phyloP scores from a whole-genome alignment of 345 rosid genomes.

The Populus pruinosa region DNA sequence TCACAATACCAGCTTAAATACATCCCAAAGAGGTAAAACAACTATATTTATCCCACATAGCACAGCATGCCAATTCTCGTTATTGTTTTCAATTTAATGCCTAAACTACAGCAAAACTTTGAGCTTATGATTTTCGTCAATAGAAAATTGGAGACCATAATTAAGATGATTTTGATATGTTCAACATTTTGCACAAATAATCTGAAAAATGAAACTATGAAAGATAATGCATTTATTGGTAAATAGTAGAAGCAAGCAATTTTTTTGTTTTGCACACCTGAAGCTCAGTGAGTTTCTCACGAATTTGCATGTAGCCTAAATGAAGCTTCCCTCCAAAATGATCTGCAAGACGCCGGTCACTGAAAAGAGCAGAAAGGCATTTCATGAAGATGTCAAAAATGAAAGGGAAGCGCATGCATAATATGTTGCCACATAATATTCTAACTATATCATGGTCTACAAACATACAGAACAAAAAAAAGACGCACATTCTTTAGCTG shows the following conservation, averaged over 20 bases:
- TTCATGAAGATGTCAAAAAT: slow-evolving; percentile 25
- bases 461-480: slow-evolving; percentile 70
- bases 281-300: slow-evolving; percentile 85
- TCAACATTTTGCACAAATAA: background rate
- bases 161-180: background rate
- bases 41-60: slow-evolving; percentile 13
- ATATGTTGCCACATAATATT: slow-evolving; percentile 30
- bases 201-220: background rate
- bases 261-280: slow-evolving; percentile 52
- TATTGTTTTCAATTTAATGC: background rate
- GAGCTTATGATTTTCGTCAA: background rate
- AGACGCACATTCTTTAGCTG: slow-evolving; percentile 99
- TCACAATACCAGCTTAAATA: slow-evolving; percentile 41
- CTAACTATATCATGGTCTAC: slow-evolving; percentile 57
- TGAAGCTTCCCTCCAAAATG: slow-evolving; percentile 99
- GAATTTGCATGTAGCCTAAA: slow-evolving; percentile 93
- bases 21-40: slow-evolving; percentile 11
- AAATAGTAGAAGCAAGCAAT: background rate
- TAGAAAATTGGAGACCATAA: background rate
- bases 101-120: background rate
- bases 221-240: background rate
- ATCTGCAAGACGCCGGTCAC: slow-evolving; percentile 98
- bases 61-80: background rate
- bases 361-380: slow-evolving; percentile 42
- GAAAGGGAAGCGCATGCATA: background rate